A percentile compares a stretch with the other conserved stretches of the same genome.
Evolutionary conservation across 2,329 filamentous ascomycete genomes (phyloP).

Genomic region (Trichoderma sp.): DNA sequence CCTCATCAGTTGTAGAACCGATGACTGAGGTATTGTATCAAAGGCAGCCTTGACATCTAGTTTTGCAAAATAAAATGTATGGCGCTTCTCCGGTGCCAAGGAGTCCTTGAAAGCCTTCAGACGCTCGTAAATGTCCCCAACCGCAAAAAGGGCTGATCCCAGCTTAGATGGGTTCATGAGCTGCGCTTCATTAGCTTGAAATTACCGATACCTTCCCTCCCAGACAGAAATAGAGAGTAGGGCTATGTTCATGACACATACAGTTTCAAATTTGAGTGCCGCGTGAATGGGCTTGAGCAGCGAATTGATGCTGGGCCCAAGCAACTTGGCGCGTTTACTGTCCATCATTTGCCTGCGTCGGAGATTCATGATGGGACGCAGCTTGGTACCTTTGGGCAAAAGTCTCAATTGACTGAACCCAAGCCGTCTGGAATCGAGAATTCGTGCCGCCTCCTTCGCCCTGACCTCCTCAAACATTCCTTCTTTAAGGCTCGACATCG

Average conservation of each 20-base stretch:
- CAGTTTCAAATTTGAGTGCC: slow-evolving; percentile 77
- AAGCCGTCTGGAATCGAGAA: slow-evolving; percentile 64
- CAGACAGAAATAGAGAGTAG: not conserved
- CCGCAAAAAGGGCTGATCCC: slow-evolving; percentile 79
- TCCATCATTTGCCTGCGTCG: slow-evolving; percentile 60
- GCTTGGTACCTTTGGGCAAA: slow-evolving; percentile 74
- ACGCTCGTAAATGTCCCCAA: slow-evolving; percentile 75
- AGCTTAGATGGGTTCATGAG: slow-evolving; percentile 58
- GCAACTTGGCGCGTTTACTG: slow-evolving; percentile 58
- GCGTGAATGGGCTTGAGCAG: slow-evolving; percentile 73
- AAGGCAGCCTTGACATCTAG: slow-evolving; percentile 91
- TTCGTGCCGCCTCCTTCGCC: slow-evolving; percentile 53
- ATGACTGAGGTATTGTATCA: slow-evolving; percentile 86
- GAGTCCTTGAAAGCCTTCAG: slow-evolving; percentile 68
- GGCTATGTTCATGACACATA: slow-evolving; percentile 35
- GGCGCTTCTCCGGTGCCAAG: slow-evolving; percentile 40
- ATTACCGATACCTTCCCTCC: not conserved
- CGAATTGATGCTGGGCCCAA: slow-evolving; percentile 47
- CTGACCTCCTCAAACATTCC: slow-evolving; percentile 80
- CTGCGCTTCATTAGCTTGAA: slow-evolving; percentile 29
- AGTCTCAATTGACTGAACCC: slow-evolving; percentile 79
- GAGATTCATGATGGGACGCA: slow-evolving; percentile 88
- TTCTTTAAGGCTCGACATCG: slow-evolving; percentile 65
- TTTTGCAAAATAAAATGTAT: slow-evolving; percentile 80
- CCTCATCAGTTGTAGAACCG: slow-evolving; percentile 66